These are phyloP conservation scores for Sclerotinia minor DNA, from an alignment of 2,329 filamentous ascomycete genomes.

Conservation along the genomic window DNA sequence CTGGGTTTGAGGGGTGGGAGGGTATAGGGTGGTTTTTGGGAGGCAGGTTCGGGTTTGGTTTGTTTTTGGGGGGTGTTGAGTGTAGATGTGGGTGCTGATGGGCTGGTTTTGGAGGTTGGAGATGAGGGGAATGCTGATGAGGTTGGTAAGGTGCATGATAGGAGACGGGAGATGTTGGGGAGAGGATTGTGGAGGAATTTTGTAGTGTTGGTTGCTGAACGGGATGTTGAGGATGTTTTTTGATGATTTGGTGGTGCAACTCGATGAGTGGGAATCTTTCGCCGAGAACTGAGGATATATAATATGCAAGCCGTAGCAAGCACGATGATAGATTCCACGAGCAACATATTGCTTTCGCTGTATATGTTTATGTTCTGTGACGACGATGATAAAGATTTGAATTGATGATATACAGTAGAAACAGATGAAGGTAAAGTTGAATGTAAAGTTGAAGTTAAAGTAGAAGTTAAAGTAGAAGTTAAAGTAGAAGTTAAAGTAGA, in stretches of 20 bases:
- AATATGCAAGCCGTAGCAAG: constrained; percentile 17
- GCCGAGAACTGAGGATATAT: constrained; percentile 14
- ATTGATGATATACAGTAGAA: not conserved
- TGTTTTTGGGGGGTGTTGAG: not conserved
- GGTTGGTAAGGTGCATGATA: constrained; percentile 1
- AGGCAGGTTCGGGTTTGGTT: not conserved
- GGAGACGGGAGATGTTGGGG: not conserved
- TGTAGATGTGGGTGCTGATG: not conserved
- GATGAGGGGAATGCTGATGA: not conserved
- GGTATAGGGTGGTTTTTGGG: constrained; percentile 10
- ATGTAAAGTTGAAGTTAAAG: not conserved
- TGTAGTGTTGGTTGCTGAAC: not conserved
- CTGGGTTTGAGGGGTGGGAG: constrained; percentile 17
- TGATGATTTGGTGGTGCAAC: not conserved
- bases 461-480: not conserved
- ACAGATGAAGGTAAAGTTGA: not conserved
- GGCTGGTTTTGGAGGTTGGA: no score
- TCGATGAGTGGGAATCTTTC: not conserved
- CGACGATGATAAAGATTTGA: not conserved
- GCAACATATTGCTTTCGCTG: constrained; percentile 20
- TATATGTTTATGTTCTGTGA: not conserved
- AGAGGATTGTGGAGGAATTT: constrained; percentile 6
- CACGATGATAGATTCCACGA: constrained; percentile 10
- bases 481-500: not conserved
- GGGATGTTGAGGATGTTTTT: constrained; percentile 11